Percentiles rank a stretch among this genome's conserved stretches.
phyloP scores from a whole-genome alignment of 768 basidiomycete genomes.

The Scleroderma citrinum region DNA sequence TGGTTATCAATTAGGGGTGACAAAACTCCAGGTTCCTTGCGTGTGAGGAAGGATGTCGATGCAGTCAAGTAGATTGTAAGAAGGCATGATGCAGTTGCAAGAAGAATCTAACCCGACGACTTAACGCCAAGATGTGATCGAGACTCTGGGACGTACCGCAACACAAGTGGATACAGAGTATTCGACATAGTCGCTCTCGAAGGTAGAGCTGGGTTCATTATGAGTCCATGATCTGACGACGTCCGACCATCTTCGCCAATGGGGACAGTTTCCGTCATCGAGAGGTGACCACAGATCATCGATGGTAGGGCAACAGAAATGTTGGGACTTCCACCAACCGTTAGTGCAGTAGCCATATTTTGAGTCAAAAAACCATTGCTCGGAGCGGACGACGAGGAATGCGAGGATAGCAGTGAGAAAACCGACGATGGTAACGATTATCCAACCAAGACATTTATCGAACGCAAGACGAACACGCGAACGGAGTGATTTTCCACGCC shows the following conservation, averaged over 20 bases:
- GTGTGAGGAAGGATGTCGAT: slow-evolving; percentile 81
- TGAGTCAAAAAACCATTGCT: slow-evolving; percentile 85
- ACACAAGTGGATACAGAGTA: slow-evolving; percentile 66
- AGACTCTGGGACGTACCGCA: slow-evolving; percentile 55
- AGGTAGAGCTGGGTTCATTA: neutral
- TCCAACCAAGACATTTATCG: slow-evolving; percentile 83
- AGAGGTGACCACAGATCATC: slow-evolving; percentile 4
- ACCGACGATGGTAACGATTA: slow-evolving; percentile 85
- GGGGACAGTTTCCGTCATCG: slow-evolving; percentile 43
- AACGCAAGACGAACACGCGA: slow-evolving; percentile 55
- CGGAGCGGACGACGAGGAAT: slow-evolving; percentile 78
- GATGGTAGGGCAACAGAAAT: slow-evolving; percentile 70
- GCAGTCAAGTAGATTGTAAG: slow-evolving; percentile 85
- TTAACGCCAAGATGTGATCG: neutral
- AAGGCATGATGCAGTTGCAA: slow-evolving; percentile 68
- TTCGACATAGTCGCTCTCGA: slow-evolving; percentile 42
- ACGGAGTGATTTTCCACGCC: slow-evolving; percentile 63
- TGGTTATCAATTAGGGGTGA: slow-evolving; percentile 43
- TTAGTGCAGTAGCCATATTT: slow-evolving; percentile 84
- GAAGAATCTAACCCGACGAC: slow-evolving; percentile 44
- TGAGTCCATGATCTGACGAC: slow-evolving; percentile 34
- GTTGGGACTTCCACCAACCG: slow-evolving; percentile 66
- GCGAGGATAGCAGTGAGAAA: slow-evolving; percentile 81
- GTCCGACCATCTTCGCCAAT: slow-evolving; percentile 76
- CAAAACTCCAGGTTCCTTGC: slow-evolving; percentile 81